Percentiles rank a stretch among this genome's conserved stretches.
Conservation (phyloP, 192 early-diverging fungal genomes). For the Spizellomyces sp. region DNA sequence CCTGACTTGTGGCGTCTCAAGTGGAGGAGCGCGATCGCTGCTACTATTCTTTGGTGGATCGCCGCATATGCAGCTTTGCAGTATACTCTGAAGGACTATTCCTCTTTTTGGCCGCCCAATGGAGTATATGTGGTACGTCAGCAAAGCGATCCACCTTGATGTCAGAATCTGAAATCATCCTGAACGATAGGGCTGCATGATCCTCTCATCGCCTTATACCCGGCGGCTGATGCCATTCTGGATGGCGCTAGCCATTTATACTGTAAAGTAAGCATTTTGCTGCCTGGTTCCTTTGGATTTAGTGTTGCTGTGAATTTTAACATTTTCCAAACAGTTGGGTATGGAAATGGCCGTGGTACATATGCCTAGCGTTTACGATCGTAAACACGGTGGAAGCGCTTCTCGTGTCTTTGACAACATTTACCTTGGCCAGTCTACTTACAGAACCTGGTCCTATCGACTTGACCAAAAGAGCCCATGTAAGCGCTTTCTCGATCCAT, state of each 20-base stretch:
- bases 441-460: conserved; percentile 3
- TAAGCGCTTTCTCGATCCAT: background rate
- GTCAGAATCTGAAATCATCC: no score
- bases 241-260: conserved; percentile 2
- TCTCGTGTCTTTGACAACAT: background rate
- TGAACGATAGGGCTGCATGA: background rate
- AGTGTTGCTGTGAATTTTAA: background rate
- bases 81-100: conserved; percentile 14
- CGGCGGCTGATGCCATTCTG: conserved; percentile 1
- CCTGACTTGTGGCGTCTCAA: no score
- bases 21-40: background rate
- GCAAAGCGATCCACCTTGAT: no score
- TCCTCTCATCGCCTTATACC: conserved; percentile 1
- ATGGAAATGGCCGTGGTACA: background rate
- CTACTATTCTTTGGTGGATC: background rate
- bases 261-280: no score
- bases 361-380: background rate
- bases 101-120: conserved; percentile 20
- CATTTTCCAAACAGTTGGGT: background rate
- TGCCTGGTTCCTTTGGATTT: no score
- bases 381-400: conserved; percentile 4
- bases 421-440: background rate
- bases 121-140: conserved; percentile 5
- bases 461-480: conserved; percentile 4
- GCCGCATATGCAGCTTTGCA: background rate